Percentiles rank a stretch among this genome's conserved stretches.
phyloP scores from a whole-genome alignment of 2,329 filamentous ascomycete species.

The Aspergillus novoparasiticus region DNA sequence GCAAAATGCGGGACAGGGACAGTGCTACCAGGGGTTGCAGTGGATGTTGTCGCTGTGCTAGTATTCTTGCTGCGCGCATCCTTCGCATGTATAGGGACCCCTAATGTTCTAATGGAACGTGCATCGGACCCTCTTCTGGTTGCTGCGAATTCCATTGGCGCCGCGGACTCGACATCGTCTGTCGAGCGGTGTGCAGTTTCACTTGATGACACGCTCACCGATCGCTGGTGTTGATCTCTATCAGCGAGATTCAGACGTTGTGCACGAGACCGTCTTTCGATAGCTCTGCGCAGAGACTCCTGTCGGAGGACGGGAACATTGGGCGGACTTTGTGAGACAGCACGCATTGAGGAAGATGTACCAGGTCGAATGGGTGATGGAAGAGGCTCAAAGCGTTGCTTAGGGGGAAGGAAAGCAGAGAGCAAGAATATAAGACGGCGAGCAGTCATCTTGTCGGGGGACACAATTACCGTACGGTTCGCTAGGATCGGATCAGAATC shows the following conservation, averaged over 20 bases:
- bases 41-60: constrained; percentile 55
- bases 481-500: constrained; percentile 52
- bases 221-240: constrained; percentile 37
- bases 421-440: constrained; percentile 61
- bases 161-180: constrained; percentile 35
- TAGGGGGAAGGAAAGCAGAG: constrained; percentile 59
- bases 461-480: constrained; percentile 60
- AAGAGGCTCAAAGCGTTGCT: constrained; percentile 41
- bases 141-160: constrained; percentile 26
- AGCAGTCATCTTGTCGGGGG: constrained; percentile 61
- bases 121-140: constrained; percentile 47
- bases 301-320: constrained; percentile 53
- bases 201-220: constrained; percentile 49
- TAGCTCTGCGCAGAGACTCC: constrained; percentile 56
- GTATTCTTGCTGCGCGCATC: constrained; percentile 49
- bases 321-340: constrained; percentile 57
- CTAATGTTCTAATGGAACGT: constrained; percentile 45
- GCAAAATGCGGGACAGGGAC: constrained; percentile 58
- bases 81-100: constrained; percentile 50
- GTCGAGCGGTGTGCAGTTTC: constrained; percentile 41
- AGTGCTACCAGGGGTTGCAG: constrained; percentile 53
- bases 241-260: constrained; percentile 46
- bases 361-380: constrained; percentile 43
- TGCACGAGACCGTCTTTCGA: constrained; percentile 54
- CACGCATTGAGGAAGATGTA: constrained; percentile 50